phyloP scores from a whole-genome alignment of 2,329 filamentous ascomycete species.

The Ustulina deusta region DNA sequence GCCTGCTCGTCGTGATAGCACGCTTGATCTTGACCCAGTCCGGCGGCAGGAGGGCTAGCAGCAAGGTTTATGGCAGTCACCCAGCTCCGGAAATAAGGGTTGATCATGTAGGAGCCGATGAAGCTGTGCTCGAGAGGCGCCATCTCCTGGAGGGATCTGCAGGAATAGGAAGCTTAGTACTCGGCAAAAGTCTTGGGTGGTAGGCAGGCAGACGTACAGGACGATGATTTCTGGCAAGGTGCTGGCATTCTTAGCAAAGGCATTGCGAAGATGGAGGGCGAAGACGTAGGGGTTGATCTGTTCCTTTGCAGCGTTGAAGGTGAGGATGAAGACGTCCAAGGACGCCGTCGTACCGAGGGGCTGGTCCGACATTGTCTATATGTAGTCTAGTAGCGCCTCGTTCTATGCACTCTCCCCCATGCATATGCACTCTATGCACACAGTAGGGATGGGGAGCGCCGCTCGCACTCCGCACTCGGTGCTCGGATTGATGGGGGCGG shows the following conservation, averaged over 20 bases:
- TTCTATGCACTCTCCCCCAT: no score
- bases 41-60: constrained; percentile 57
- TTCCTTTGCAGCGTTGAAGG: constrained; percentile 87
- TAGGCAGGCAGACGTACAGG: constrained; percentile 58
- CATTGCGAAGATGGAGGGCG: constrained; percentile 74
- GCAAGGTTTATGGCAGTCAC: constrained; percentile 78
- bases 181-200: neutral
- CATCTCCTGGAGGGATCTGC: constrained; percentile 87
- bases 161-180: constrained; percentile 24
- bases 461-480: no score
- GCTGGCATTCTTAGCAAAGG: constrained; percentile 63
- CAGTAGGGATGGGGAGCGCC: no score
- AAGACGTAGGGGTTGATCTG: constrained; percentile 77
- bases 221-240: constrained; percentile 67
- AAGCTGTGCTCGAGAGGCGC: constrained; percentile 87
- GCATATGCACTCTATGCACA: no score
- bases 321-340: constrained; percentile 79
- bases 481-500: no score
- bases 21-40: constrained; percentile 38
- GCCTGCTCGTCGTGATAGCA: neutral
- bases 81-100: constrained; percentile 80
- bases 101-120: constrained; percentile 83
- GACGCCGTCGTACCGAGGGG: constrained; percentile 48
- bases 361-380: neutral
- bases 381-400: no score